Conservation (phyloP, 208 protist species). For the Leishmania braziliensis region DNA sequence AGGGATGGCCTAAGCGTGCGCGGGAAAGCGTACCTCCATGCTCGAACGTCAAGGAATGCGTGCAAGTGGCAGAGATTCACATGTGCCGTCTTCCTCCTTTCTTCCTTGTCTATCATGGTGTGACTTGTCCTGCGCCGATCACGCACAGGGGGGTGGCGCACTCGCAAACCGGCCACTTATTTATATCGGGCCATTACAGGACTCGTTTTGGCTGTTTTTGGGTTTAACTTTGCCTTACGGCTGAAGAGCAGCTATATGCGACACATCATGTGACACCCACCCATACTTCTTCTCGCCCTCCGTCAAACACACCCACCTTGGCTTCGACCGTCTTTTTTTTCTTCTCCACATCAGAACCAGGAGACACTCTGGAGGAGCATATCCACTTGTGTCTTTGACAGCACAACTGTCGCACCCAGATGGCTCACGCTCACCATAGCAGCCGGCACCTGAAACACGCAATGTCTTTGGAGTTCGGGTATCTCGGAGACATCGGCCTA, state of each 20-base stretch:
- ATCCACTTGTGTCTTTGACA: conserved; percentile 18
- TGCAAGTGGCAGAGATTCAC: neutral
- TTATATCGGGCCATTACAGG: neutral
- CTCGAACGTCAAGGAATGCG: neutral
- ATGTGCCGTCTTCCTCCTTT: neutral
- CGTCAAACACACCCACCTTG: neutral
- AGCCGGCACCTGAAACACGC: conserved; percentile 3
- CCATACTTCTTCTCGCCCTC: neutral
- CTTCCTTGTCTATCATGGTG: neutral
- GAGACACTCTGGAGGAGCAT: conserved; percentile 19
- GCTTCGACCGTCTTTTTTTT: neutral
- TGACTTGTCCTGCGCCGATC: neutral
- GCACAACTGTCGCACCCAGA: conserved; percentile 11
- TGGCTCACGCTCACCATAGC: conserved; percentile 9
- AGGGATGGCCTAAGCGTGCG: neutral
- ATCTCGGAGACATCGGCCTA: conserved; percentile 9
- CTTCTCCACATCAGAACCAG: neutral
- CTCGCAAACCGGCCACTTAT: neutral
- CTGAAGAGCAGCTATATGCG: too few species aligned
- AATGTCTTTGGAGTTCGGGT: neutral
- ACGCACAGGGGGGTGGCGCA: neutral
- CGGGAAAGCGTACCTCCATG: neutral
- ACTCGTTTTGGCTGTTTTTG: too few species aligned
- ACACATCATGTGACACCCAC: neutral
- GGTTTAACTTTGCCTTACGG: too few species aligned